Base-by-base conservation (phyloP, 2,329 filamentous ascomycete species). In the Ascochyta fabae region DNA sequence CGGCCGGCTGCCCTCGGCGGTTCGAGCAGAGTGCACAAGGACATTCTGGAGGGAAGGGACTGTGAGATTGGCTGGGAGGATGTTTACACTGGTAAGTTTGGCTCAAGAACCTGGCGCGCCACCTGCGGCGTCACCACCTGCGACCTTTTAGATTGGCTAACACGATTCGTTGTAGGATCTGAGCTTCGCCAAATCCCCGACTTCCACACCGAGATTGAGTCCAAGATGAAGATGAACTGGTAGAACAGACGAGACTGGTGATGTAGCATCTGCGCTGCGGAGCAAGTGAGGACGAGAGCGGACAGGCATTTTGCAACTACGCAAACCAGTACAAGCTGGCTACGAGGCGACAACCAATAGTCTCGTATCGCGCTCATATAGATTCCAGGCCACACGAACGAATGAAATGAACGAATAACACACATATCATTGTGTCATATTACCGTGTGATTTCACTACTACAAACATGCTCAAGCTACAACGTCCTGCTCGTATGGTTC, bases 181-280 rank as follows among this genome's bases (percentile, higher is more conserved):
- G 91, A 94, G 77, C 84, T 86, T 74, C 84, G 87, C 68, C 84
- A 85, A 58, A 80, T 86, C 38, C 85, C 88, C 23, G 86, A 88
- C 48, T 88, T 97, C 78, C 92, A 97, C 69, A 88, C 91, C 53
- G 94, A 98, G 85, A 92, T 97, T 87, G 94, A 97, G 86, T 85
- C 86, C 78, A 91, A 92, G 84, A 81, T 96, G 77, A 90, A 88
- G 83, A 96, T 97, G 86, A 82, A 74, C 80, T 81, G 81, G 76
- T 79, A 68, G 55, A 61, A 47, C 46, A 24, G 36, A 9, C 40
- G 40, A 39, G n/a, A 13, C 31, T 10, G 10, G 12, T 23, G 16
- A 36, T 24, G 35, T 35, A 16, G 31, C 13, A 27, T 31, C 4
- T 41, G 19, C 43, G 33, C 6, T 26, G 36, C 34, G 19, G 34